Percentiles rank a stretch among this genome's conserved stretches.
Evolutionary conservation across 805 yeast genomes (phyloP).

Genomic region (Yueomyces sinensis): DNA sequence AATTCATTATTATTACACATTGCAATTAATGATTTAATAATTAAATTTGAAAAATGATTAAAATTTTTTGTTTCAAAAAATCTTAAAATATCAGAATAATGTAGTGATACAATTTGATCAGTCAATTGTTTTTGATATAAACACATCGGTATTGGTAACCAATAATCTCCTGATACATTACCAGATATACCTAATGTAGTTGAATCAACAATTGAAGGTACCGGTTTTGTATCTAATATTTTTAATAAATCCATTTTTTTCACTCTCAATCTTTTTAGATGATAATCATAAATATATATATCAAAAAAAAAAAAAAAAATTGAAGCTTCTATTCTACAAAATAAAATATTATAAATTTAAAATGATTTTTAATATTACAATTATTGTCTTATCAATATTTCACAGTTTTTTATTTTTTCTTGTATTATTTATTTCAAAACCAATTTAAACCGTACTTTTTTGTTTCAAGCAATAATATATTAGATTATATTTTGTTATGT

Average conservation of each 20-base stretch:
- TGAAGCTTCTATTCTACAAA: no score
- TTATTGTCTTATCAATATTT: no score
- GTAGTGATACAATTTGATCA: constrained; percentile 83
- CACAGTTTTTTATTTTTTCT: no score
- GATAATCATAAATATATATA: no score
- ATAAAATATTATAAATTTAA: no score
- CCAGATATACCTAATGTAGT: constrained; percentile 27
- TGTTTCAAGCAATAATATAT: no score
- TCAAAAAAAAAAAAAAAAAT: no score
- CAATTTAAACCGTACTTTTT: no score
- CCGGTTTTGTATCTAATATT: constrained; percentile 74
- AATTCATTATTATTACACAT: constrained; percentile 64
- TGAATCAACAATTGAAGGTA: constrained; percentile 61
- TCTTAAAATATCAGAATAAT: constrained; percentile 79
- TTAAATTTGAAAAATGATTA: constrained; percentile 40
- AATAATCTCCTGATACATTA: constrained; percentile 43
- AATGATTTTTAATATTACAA: no score
- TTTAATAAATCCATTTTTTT: constrained; percentile 53
- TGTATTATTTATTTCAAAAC: no score
- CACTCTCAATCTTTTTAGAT: no score
- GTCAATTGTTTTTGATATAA: constrained; percentile 80
- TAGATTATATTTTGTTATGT: no score
- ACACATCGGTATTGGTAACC: constrained; percentile 70
- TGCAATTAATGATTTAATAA: constrained; percentile 63
- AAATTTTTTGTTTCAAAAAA: constrained; percentile 52